These are phyloP conservation scores for Tetracentron sinense DNA, from an alignment of 164 flowering plant genomes.

Conservation along the genomic window DNA sequence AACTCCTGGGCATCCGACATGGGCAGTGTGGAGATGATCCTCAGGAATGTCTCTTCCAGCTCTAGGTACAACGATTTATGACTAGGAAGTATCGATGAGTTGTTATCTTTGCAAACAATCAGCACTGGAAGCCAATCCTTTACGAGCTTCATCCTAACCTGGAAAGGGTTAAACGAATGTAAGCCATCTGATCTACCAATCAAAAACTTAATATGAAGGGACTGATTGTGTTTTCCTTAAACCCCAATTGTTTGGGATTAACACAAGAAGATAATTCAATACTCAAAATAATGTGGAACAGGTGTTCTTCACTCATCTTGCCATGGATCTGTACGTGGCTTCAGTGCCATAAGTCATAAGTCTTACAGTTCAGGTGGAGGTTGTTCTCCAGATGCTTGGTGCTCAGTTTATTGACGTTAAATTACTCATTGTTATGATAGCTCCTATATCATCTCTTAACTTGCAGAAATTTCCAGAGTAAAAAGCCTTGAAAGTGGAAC, in stretches of 20 bases:
- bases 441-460: too few relatives aligned
- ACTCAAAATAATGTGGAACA: too few relatives aligned
- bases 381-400: neutral
- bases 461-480: neutral
- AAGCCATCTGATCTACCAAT: neutral
- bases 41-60: constrained; percentile 74
- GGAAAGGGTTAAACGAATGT: constrained; percentile 15
- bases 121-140: constrained; percentile 93
- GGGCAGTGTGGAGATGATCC: constrained; percentile 83
- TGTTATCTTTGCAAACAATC: constrained; percentile 65
- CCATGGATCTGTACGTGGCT: too few relatives aligned
- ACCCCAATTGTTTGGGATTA: too few relatives aligned
- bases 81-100: constrained; percentile 31
- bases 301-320: neutral
- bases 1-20: constrained; percentile 72
- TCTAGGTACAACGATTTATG: constrained; percentile 56
- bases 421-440: neutral
- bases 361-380: neutral
- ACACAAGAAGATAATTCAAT: too few relatives aligned
- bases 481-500: neutral
- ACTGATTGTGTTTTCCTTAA: too few relatives aligned
- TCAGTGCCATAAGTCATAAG: too few relatives aligned
- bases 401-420: neutral
- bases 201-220: neutral
- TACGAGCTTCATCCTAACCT: constrained; percentile 84